phyloP scores from a whole-genome alignment of 2,329 filamentous ascomycete species.

The Phaeosphaeriaceae sp. region DNA sequence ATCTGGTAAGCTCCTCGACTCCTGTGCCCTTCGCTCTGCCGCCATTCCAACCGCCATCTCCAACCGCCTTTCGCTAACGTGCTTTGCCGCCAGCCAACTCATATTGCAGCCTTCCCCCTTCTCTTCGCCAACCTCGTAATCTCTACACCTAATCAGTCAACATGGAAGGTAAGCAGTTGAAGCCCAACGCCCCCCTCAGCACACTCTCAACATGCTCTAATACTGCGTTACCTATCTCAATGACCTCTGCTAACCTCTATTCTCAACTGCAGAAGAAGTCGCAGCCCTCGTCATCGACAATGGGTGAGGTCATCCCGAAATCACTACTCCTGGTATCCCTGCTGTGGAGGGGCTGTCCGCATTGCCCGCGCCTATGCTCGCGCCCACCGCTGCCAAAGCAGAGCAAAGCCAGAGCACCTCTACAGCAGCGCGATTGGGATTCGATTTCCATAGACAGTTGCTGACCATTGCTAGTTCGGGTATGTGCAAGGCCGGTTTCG shows the following conservation, averaged over 20 bases:
- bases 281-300: slow-evolving; percentile 99
- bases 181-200: slow-evolving; percentile 26
- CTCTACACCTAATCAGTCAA: slow-evolving; percentile 53
- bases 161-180: slow-evolving; percentile 71
- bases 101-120: slow-evolving; percentile 39
- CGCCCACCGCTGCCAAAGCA: slow-evolving; percentile 14
- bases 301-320: slow-evolving; percentile 78
- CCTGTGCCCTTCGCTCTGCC: slow-evolving; percentile 35
- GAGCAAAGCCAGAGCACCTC: slow-evolving; percentile 29
- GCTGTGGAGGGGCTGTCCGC: slow-evolving; percentile 47
- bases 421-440: slow-evolving; percentile 30
- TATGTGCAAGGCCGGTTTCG: slow-evolving; percentile 99
- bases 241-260: slow-evolving; percentile 44
- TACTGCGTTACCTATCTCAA: too few species aligned
- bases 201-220: too few species aligned
- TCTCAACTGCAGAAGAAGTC: slow-evolving; percentile 84
- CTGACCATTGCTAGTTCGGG: slow-evolving; percentile 76
- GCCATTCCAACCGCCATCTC: slow-evolving; percentile 27
- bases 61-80: slow-evolving; percentile 33
- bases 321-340: slow-evolving; percentile 44
- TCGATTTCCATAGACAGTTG: slow-evolving; percentile 32
- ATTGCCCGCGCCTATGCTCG: slow-evolving; percentile 31
- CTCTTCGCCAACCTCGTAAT: slow-evolving; percentile 43
- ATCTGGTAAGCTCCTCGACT: slow-evolving; percentile 41
- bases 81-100: slow-evolving; percentile 39